Base-by-base conservation (phyloP, 441 rosid species). In the Aquilaria agallochum region DNA sequence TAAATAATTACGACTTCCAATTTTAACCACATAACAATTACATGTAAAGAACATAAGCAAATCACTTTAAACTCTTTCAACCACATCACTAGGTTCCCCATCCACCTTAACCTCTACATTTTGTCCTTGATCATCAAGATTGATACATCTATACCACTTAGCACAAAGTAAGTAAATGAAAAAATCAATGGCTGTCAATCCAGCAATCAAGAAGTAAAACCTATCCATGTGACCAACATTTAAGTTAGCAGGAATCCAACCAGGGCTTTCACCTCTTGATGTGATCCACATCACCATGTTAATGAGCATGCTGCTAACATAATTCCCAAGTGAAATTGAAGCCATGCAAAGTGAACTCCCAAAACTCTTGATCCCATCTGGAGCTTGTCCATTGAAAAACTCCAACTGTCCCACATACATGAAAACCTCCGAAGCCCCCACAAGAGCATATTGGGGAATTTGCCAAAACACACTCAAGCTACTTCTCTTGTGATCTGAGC, bases 391-490 rank as follows among this genome's bases (percentile, higher is more conserved):
- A 7, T 49, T 65, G 5, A 77, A 79, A 47, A 79, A 73, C 52
- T 79, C 72, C 75, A 77, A 71, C 54, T 79, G 81, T 1, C 74
- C 79, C 31, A 75, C 76, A 3, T 64, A 64, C 8, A 71, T 63
- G 0, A 71, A 68, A 0, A 76, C 84, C 64, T 79, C 81, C 0
- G 79, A 69, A 33, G 73, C 67, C 45, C 82, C 79, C 3, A 77
- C 51, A 0, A 77, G 59, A 48, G 69, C 5, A 13, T 71, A 75
- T 8, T 77, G 80, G 0, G 78, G 84, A 46, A 55, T 61, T 58
- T 77, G 80, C 87, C 84, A 80, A 14, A 75, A 73, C n/a, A 82
- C 75, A 48, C 72, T 69, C 1, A 74, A 32, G 5, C 68, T 67
- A 54, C 81, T 78, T 5, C 68, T 61, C 65, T 74, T 74, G 53